Evolutionary conservation across 2,329 filamentous ascomycete genomes (phyloP).

Genomic region (Dactylellina cionopaga): DNA sequence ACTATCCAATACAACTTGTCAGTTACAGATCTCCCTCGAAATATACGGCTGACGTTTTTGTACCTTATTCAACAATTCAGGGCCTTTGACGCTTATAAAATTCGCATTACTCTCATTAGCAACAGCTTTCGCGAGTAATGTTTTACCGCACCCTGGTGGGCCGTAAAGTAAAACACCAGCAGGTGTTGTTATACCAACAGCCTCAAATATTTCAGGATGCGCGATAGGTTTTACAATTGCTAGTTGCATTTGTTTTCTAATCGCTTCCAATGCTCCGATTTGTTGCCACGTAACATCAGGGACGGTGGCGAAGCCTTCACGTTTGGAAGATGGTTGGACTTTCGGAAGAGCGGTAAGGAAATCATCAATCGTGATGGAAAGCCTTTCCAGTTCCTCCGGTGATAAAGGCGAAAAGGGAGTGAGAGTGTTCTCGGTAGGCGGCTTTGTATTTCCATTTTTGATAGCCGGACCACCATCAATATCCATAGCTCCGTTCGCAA

Average conservation of each 20-base stretch:
- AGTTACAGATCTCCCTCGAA: not conserved
- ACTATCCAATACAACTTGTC: conserved; percentile 61
- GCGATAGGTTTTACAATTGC: conserved; percentile 92
- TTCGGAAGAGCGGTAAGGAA: conserved; percentile 79
- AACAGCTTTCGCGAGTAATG: conserved; percentile 92
- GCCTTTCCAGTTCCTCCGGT: conserved; percentile 52
- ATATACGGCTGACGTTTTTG: not conserved
- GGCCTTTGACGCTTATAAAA: conserved; percentile 97
- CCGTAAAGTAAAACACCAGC: conserved; percentile 95
- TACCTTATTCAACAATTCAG: conserved; percentile 89
- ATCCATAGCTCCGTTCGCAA: conserved; percentile 54
- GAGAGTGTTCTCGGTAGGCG: conserved; percentile 1
- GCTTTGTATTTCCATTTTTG: conserved; percentile 9
- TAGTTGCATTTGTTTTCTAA: conserved; percentile 81
- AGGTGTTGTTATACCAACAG: conserved; percentile 80
- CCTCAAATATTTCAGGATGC: conserved; percentile 78
- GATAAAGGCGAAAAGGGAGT: conserved; percentile 46
- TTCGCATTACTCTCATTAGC: conserved; percentile 95
- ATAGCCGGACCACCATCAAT: conserved; percentile 55
- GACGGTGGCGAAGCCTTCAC: conserved; percentile 93
- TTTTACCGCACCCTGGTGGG: conserved; percentile 96
- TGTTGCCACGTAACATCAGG: conserved; percentile 93
- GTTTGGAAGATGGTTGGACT: conserved; percentile 82
- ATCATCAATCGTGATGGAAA: conserved; percentile 72
- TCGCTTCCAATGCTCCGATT: conserved; percentile 82